Base-by-base conservation (phyloP, 2,329 filamentous ascomycete species). In the Daldinia sp. region DNA sequence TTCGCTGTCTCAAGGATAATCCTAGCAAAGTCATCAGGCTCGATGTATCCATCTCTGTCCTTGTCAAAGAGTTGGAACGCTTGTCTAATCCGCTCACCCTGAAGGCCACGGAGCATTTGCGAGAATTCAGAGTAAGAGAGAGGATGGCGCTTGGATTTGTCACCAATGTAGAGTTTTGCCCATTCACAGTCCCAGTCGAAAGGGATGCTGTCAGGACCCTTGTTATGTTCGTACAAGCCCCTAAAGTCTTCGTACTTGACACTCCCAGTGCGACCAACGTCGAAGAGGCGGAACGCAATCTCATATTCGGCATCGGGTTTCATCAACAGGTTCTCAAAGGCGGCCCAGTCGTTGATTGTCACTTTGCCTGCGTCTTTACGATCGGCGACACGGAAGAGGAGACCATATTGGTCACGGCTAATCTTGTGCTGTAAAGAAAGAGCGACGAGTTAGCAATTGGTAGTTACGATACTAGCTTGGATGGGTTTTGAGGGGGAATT, bases 281-380 rank as follows among this genome's bases (percentile, higher is more conserved):
- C 94, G 79, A 99, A 99, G 57, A 99, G 86, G 72, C 95, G 92
- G 81, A 98, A 99, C 13, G 95, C 94, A 72, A 99, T 97, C 79
- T 98, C 94, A 80, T 99, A 99, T 81, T 99, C 95, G 77, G 95
- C 95, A 75, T 98, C 95, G 65, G 95, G 91, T 80, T 97, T 98
- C 70, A 85, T 85, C 61, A 99, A 88, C 67, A 99, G 86, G 81
- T 96, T 96, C 81, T 97, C 92, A 79, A 98, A 99, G 68, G 91
- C 90, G 47, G 86, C 88, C 93, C 94, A 99, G 80, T 99, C 95
- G 63, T 88, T 83, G 56, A 98, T 81, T 71, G 82, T 91, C 70
- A 99, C 83, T 71, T 86, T 89, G 67, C 94, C 94, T 43, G 82
- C 82, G 69, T 83, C 85, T 68, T 87, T 87, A 71, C 92, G 88